phyloP scores from a whole-genome alignment of 1,284 basidiomycete genomes.

The Melampsora americana region DNA sequence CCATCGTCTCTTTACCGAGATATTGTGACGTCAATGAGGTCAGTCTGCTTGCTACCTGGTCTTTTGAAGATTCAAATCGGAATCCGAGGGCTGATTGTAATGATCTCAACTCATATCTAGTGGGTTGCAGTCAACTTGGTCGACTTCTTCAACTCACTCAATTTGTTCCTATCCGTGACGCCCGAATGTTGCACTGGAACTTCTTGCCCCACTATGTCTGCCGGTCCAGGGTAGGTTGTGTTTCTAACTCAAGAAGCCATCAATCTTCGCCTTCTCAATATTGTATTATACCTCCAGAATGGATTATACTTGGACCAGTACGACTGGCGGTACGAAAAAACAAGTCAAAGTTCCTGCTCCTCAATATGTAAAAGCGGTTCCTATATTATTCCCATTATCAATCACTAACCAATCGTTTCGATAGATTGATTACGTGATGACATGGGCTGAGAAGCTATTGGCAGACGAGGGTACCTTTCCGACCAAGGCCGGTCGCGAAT shows the following conservation, averaged over 20 bases:
- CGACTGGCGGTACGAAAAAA: constrained; percentile 74
- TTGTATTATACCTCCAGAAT: constrained; percentile 61
- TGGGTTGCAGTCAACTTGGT: constrained; percentile 89
- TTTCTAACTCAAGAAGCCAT: not conserved
- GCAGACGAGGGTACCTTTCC: constrained; percentile 92
- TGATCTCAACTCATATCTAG: not conserved
- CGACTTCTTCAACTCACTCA: constrained; percentile 79
- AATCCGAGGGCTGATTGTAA: too few relatives aligned
- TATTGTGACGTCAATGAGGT: constrained; percentile 56
- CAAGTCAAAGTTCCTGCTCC: constrained; percentile 89
- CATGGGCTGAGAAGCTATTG: constrained; percentile 90
- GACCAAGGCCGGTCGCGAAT: constrained; percentile 76
- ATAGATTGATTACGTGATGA: constrained; percentile 93
- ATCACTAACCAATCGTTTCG: not conserved
- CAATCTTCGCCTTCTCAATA: constrained; percentile 4
- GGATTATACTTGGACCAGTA: constrained; percentile 92
- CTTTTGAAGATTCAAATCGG: too few relatives aligned
- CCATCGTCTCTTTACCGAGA: constrained; percentile 94
- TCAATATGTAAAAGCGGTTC: constrained; percentile 62
- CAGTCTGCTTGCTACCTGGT: not conserved
- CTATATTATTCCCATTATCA: not conserved
- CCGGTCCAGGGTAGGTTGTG: constrained; percentile 71
- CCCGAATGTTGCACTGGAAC: constrained; percentile 90
- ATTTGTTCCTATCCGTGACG: constrained; percentile 93
- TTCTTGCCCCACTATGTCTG: constrained; percentile 88